Evolutionary conservation across 352 stramenopile genomes (phyloP).

Genomic region (Pythium rishiriense): DNA sequence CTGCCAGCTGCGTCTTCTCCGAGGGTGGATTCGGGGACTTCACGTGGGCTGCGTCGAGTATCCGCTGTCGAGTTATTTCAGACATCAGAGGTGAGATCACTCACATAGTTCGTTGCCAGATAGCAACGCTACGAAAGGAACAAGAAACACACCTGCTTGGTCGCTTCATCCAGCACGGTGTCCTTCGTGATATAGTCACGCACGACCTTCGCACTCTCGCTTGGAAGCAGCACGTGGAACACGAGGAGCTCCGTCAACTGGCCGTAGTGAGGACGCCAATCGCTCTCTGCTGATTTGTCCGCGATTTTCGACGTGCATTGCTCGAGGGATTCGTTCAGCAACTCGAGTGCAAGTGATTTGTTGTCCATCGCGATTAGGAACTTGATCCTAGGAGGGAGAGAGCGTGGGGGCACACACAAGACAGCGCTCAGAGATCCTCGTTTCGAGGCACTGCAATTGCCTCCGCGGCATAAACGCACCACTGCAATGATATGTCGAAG

Average conservation of each 20-base stretch:
- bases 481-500: slow-evolving; percentile 43
- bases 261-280: slow-evolving; percentile 5
- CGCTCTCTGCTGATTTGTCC: neutral
- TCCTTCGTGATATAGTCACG: slow-evolving; percentile 38
- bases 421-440: too few relatives aligned
- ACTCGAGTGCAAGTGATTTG: slow-evolving; percentile 30
- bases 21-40: neutral
- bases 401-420: neutral
- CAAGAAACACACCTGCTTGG: slow-evolving; percentile 41
- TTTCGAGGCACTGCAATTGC: too few relatives aligned
- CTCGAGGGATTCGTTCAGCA: slow-evolving; percentile 30
- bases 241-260: slow-evolving; percentile 43
- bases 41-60: slow-evolving; percentile 4
- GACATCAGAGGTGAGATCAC: too few relatives aligned
- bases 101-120: neutral
- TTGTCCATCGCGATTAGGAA: slow-evolving; percentile 69
- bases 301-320: slow-evolving; percentile 17
- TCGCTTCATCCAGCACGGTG: slow-evolving; percentile 39
- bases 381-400: slow-evolving; percentile 38
- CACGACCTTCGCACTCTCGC: slow-evolving; percentile 39
- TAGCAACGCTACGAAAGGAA: neutral
- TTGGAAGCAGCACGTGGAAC: slow-evolving; percentile 48
- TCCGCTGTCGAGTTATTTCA: neutral
- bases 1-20: neutral
- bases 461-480: slow-evolving; percentile 25